Percentiles rank a stretch among this genome's conserved stretches.
phyloP scores from a whole-genome alignment of 2,329 filamentous ascomycete species.

The Hortaea werneckii region DNA sequence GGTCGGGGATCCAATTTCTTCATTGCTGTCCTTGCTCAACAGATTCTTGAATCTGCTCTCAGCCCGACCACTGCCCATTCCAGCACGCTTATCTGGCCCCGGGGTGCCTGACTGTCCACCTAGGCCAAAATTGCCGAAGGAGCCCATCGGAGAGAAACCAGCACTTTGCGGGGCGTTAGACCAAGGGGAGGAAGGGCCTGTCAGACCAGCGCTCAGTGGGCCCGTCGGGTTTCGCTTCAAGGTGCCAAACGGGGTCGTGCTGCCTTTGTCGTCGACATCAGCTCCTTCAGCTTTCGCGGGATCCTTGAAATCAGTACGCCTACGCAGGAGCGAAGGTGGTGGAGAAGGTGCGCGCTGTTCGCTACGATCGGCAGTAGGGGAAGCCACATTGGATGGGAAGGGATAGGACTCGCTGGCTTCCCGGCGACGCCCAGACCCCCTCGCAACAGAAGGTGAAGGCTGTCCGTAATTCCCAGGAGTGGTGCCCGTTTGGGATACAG shows the following conservation, averaged over 20 bases:
- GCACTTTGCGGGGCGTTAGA: constrained; percentile 49
- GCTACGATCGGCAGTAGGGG: constrained; percentile 42
- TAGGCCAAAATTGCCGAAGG: constrained; percentile 84
- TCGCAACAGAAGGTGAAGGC: constrained; percentile 61
- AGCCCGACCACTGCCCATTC: constrained; percentile 55
- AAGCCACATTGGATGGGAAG: constrained; percentile 32
- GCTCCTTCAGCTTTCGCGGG: constrained; percentile 17
- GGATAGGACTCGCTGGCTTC: constrained; percentile 67
- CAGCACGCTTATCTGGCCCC: constrained; percentile 59
- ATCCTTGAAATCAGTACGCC: constrained; percentile 53
- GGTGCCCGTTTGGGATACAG: constrained; percentile 58
- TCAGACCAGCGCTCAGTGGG: constrained; percentile 41
- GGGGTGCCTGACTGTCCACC: constrained; percentile 39
- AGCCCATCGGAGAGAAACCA: constrained; percentile 63
- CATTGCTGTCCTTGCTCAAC: constrained; percentile 65
- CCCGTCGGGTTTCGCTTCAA: constrained; percentile 48
- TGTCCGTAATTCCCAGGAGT: constrained; percentile 55
- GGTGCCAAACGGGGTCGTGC: constrained; percentile 37
- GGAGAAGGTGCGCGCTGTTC: constrained; percentile 52
- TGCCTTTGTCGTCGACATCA: constrained; percentile 29
- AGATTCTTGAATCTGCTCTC: constrained; percentile 81
- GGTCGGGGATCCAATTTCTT: constrained; percentile 40
- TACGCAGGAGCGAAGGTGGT: constrained; percentile 49
- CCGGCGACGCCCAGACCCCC: constrained; percentile 64
- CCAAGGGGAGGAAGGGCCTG: constrained; percentile 47